These are phyloP conservation scores for Fraxinus dipetala DNA, from an alignment of 305 asterid species.

Conservation along the genomic window DNA sequence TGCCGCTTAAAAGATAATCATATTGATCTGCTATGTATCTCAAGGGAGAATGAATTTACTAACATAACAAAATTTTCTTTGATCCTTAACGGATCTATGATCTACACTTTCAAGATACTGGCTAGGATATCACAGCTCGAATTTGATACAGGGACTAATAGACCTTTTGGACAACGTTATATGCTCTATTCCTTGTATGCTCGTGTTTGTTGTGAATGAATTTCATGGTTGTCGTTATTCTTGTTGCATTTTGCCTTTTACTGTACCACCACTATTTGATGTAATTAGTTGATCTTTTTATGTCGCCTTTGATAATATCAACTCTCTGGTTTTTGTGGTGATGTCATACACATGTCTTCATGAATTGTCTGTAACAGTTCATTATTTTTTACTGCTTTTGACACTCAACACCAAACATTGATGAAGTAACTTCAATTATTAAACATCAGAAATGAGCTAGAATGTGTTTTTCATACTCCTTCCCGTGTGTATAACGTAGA, in stretches of 20 bases:
- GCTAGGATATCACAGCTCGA: not conserved
- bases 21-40: not conserved
- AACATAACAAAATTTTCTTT: not conserved
- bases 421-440: not conserved
- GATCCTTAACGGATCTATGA: not conserved
- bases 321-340: not conserved
- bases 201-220: not conserved
- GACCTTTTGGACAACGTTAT: not conserved
- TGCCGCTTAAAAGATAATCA: not conserved
- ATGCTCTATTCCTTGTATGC: not conserved
- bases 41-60: not conserved
- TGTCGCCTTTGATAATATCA: not conserved
- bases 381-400: not conserved
- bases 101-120: not conserved
- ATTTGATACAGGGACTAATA: not conserved
- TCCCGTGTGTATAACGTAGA: not conserved
- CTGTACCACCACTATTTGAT: not conserved
- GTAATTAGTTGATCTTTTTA: not conserved
- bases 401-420: not conserved
- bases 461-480: no score
- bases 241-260: not conserved
- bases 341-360: not conserved
- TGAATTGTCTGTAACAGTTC: not conserved
- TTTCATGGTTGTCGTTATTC: not conserved
- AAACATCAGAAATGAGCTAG: not conserved